Conservation (phyloP, 495 filamentous ascomycete species). For the Podospora bellae-mahoneyi region DNA sequence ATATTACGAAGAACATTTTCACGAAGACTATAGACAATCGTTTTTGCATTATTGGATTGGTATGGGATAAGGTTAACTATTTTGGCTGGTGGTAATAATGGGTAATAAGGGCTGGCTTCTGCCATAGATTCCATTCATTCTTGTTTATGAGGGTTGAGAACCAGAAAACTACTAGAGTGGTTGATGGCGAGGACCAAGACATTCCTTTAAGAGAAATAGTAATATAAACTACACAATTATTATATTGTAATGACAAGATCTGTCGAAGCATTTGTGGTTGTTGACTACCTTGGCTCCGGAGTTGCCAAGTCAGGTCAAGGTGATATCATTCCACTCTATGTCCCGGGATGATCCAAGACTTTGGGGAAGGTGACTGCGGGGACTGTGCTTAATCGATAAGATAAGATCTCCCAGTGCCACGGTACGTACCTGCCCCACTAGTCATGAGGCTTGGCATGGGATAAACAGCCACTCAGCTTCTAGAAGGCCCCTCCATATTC, state of each 20-base stretch:
- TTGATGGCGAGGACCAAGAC: slow-evolving; percentile 8
- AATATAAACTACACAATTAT: neutral
- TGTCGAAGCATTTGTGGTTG: no score
- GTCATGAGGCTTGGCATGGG: neutral
- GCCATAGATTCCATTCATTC: slow-evolving; percentile 8
- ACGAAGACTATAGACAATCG: neutral
- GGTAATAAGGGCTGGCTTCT: neutral
- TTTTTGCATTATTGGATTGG: neutral
- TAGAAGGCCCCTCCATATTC: neutral
- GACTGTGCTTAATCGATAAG: slow-evolving; percentile 8
- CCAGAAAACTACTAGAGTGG: slow-evolving; percentile 12
- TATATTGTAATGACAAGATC: no score
- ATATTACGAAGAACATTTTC: neutral
- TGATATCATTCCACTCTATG: neutral
- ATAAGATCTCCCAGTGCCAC: slow-evolving; percentile 4
- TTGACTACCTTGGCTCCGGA: no score
- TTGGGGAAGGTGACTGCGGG: neutral
- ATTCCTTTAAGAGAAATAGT: slow-evolving; percentile 5
- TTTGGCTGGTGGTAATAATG: neutral
- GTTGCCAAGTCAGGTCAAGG: neutral
- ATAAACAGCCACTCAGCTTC: neutral
- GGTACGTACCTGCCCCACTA: neutral
- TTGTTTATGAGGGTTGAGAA: slow-evolving; percentile 7
- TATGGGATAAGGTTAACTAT: neutral
- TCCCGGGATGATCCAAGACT: neutral